These are phyloP conservation scores for Venturia asperata DNA, from an alignment of 2,329 filamentous ascomycete genomes.

Conservation along the genomic window DNA sequence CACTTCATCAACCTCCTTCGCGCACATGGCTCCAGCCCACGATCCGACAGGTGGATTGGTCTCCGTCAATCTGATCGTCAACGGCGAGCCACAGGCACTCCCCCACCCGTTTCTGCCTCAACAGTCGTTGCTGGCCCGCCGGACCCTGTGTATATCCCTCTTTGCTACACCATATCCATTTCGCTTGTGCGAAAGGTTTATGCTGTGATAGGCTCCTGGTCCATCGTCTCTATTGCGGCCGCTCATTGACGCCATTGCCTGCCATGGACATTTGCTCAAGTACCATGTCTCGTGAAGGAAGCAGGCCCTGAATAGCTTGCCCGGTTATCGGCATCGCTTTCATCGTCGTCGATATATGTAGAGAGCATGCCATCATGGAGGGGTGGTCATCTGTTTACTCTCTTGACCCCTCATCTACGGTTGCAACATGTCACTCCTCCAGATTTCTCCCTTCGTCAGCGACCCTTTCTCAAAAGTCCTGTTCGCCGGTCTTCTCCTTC, in stretches of 20 bases:
- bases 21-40: constrained; percentile 14
- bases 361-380: neutral
- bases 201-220: constrained; percentile 9
- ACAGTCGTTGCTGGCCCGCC: no score
- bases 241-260: neutral
- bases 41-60: constrained; percentile 1
- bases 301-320: neutral
- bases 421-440: constrained; percentile 8
- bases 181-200: constrained; percentile 10
- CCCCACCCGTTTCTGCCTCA: no score
- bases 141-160: constrained; percentile 6
- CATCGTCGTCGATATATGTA: constrained; percentile 11
- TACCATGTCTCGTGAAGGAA: constrained; percentile 9
- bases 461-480: constrained; percentile 18
- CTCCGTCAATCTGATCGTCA: neutral
- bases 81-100: no score
- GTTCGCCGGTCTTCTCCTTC: constrained; percentile 13
- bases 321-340: neutral
- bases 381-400: neutral
- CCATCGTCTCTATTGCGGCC: neutral
- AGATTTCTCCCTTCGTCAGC: neutral
- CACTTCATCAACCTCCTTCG: neutral
- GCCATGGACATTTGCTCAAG: neutral
- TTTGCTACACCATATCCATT: constrained; percentile 11
- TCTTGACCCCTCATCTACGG: constrained; percentile 3